Evolutionary conservation across 2,329 filamentous ascomycete species (phyloP), one percentile per base, ranked within the genome.

Genomic region (Chalaropsis thielavioides): DNA sequence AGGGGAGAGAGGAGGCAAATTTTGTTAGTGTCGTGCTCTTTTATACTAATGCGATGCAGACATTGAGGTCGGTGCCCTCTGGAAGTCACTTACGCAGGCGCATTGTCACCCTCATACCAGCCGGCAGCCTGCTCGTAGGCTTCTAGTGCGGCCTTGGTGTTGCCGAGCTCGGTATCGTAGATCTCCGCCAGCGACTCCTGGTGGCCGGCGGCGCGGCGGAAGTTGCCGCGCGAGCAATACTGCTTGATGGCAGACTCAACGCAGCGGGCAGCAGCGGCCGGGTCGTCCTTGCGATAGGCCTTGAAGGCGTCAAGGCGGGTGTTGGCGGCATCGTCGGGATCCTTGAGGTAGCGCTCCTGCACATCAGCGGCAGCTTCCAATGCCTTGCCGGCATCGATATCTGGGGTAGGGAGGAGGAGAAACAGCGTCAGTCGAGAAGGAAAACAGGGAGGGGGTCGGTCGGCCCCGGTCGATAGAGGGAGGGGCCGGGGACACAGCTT

Each of bases 291-390:
- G 71, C 87, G 83, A 78, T 96, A 97, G 67, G 90, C 88, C 79
- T 97, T 96, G 82, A 92, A 97, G 63, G 94, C 94, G 74, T 97
- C 92, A 71, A 87, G 84, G 68, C 91, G 79, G 60, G 88, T 87
- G 76, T 95, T 95, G 69, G 92, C 92, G 60, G 91, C 90, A 73
- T 97, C 94, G 73, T 95, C 90, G 51, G 88, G 89, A 73, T 97
- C 92, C 73, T 91, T 95, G 62, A 97, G 82, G 71, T 92, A 86
- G 69, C 85, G 81, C 61, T 79, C 83, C 75, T 95, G 90, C 67
- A 97, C 86, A 54, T 82, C 76, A n/a, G 91, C 92, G 13, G 90
- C 90, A 74, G 86, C 83, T 74, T 96, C 90, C 69, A 96, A 95
- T 13, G 90, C 86, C 72, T 88, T 82, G 24, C 91, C 92, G 15